Base-by-base conservation (phyloP, 1,284 basidiomycete species). In the Ganoderma lucidum region DNA sequence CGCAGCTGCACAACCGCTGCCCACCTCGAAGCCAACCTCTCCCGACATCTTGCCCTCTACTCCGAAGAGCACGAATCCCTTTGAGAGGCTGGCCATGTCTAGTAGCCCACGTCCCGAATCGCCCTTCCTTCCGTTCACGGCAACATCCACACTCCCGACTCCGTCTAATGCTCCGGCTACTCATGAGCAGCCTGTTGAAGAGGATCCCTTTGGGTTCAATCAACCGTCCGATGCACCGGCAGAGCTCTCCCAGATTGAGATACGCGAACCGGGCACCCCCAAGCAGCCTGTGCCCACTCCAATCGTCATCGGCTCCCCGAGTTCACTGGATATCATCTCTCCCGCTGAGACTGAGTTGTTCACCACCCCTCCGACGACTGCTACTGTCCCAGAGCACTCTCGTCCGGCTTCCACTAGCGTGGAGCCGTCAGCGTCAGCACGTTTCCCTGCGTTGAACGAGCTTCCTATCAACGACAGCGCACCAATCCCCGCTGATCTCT, bases 21-120 rank as follows among this genome's bases (percentile, higher is more conserved):
- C 94, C 0, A 76, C 80, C 14, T 91, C 93, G 2, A 83, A 95
- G 15, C 94, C 94, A 1, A 77, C 81, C 14, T 91, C 93, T 0
- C 93, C 94, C 17, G 88, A 90, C 37, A 61, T 80, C 32, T 80
- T 82, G 3, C 74, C 81, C 68, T 74, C 76, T 32, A 66, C 75
- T 76, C 80, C 73, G 56, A 92, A 93, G 81, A 96, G 94, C 75
- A 97, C 92, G 76, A 99, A 99, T 79, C 97, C 97, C 0, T 99
- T 99, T 78, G 97, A 96, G 73, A 85, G 93, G 53, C 81, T 97
- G 62, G 83, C 84, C 0, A 83, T 84, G 80, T 78, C 83, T 61
- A 80, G 84, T 37, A 84, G 83, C 12, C 84, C 83, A 56, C 85
- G 86, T 55, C 84, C 89, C 2, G 84, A 87, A 72, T 91, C 88